Percentiles rank a stretch among this genome's conserved stretches.
phyloP scores from a whole-genome alignment of 2,329 filamentous ascomycete species.

The Epichloe scottii region DNA sequence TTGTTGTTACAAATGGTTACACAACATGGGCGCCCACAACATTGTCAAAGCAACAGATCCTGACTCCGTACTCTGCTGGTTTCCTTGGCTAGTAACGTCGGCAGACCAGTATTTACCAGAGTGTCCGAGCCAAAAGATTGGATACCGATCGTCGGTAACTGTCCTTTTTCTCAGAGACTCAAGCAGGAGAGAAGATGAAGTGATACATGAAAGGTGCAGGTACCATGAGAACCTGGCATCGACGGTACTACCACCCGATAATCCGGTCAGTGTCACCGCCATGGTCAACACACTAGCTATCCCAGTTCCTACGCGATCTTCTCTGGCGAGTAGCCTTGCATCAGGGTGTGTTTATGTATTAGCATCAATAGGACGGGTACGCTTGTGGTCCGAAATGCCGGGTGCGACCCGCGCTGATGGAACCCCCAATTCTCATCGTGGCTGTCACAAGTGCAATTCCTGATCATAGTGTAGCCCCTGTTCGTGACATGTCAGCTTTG shows the following conservation, averaged over 20 bases:
- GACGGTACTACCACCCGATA: slow-evolving; percentile 2
- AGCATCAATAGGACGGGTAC: slow-evolving; percentile 1
- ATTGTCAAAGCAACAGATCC: neutral
- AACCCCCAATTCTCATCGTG: neutral
- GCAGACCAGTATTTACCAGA: neutral
- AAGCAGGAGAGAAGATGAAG: neutral
- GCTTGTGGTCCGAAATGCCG: slow-evolving; percentile 1
- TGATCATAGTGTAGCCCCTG: neutral
- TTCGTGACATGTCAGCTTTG: slow-evolving; percentile 1
- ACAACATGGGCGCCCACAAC: neutral
- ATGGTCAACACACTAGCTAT: neutral
- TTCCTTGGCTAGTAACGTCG: neutral
- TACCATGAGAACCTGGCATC: neutral
- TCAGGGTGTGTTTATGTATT: neutral
- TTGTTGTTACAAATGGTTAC: neutral
- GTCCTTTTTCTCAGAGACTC: neutral
- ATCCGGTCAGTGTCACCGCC: slow-evolving; percentile 1
- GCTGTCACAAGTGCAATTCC: neutral
- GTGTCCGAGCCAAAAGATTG: neutral
- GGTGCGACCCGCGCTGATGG: neutral
- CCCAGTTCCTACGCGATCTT: slow-evolving; percentile 4
- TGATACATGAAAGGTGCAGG: neutral
- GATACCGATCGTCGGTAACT: neutral
- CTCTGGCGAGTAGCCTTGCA: slow-evolving; percentile 5
- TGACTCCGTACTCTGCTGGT: neutral